phyloP scores from a whole-genome alignment of 345 rosid species.

The Jatropha curcas region DNA sequence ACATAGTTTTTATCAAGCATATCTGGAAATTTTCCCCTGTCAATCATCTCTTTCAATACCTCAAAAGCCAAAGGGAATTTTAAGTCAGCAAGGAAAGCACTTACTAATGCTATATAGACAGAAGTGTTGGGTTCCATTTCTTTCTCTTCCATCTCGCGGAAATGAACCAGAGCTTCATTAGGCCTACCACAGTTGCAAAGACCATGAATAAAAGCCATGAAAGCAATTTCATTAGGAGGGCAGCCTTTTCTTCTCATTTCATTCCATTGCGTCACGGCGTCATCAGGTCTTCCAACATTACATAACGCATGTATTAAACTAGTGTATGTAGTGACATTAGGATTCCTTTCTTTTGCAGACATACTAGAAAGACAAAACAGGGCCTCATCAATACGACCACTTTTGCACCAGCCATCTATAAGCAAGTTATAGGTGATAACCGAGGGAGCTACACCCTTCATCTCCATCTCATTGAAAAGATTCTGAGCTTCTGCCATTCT shows the following conservation, averaged over 20 bases:
- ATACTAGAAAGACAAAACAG: constrained; percentile 57
- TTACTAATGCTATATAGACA: constrained; percentile 52
- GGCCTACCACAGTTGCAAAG: constrained; percentile 76
- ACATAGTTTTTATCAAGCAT: constrained; percentile 47
- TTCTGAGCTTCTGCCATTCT: constrained; percentile 62
- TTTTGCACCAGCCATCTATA: constrained; percentile 87
- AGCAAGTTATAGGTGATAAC: constrained; percentile 66
- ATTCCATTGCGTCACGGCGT: constrained; percentile 70
- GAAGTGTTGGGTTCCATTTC: constrained; percentile 66
- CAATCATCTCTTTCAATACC: constrained; percentile 60
- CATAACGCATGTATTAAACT: constrained; percentile 72
- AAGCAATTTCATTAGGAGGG: constrained; percentile 54
- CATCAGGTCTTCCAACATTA: constrained; percentile 61
- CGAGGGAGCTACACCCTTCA: constrained; percentile 71
- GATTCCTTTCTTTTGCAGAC: constrained; percentile 50
- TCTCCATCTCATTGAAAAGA: constrained; percentile 63
- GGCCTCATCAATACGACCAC: constrained; percentile 51
- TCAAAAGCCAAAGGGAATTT: constrained; percentile 52
- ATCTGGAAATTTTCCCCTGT: constrained; percentile 49
- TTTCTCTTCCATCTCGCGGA: constrained; percentile 62
- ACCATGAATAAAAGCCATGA: constrained; percentile 71
- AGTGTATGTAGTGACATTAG: constrained; percentile 74
- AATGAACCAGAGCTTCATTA: constrained; percentile 50
- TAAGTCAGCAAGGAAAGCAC: constrained; percentile 46
- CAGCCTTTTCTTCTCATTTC: constrained; percentile 62